These are phyloP conservation scores for Fusarium albidum DNA, from an alignment of 2,329 filamentous ascomycete genomes.

Conservation along the genomic window DNA sequence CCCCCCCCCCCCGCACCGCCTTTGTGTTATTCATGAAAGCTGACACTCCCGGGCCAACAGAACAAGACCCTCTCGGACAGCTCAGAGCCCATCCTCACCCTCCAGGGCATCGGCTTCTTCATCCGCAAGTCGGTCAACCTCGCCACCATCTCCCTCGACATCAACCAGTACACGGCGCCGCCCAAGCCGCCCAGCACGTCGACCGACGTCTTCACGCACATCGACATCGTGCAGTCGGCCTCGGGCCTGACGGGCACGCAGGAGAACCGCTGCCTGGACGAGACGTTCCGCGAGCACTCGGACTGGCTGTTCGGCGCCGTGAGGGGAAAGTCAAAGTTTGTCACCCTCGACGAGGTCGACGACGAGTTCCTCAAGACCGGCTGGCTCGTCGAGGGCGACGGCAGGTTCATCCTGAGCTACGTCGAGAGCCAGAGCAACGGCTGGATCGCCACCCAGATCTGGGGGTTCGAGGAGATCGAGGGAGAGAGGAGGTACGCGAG, in stretches of 20 bases:
- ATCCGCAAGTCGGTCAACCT: slow-evolving; percentile 75
- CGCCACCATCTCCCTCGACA: slow-evolving; percentile 72
- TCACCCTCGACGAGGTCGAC: slow-evolving; percentile 56
- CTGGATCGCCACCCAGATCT: slow-evolving; percentile 66
- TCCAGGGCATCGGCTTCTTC: slow-evolving; percentile 78
- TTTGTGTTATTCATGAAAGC: too few relatives aligned
- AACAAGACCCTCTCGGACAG: slow-evolving; percentile 78
- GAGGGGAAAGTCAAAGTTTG: slow-evolving; percentile 64
- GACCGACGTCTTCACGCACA: slow-evolving; percentile 59
- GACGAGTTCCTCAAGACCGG: slow-evolving; percentile 65
- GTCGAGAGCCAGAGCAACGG: slow-evolving; percentile 62
- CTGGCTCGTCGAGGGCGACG: slow-evolving; percentile 68
- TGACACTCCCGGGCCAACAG: slow-evolving; percentile 55
- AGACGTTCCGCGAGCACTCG: slow-evolving; percentile 66
- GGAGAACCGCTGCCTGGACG: slow-evolving; percentile 64
- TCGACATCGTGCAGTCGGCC: slow-evolving; percentile 78
- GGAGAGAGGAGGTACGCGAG: slow-evolving; percentile 62
- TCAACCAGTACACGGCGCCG: slow-evolving; percentile 62
- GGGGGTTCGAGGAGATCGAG: slow-evolving; percentile 66
- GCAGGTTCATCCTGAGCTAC: slow-evolving; percentile 70
- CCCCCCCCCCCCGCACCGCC: too few relatives aligned
- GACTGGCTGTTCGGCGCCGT: slow-evolving; percentile 85
- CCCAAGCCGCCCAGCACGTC: slow-evolving; percentile 51
- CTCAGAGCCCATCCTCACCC: slow-evolving; percentile 71
- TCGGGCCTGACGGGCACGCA: slow-evolving; percentile 73